Base-by-base conservation (phyloP, 495 filamentous ascomycete genomes). In the Paragyromitra xinjiangensis region DNA sequence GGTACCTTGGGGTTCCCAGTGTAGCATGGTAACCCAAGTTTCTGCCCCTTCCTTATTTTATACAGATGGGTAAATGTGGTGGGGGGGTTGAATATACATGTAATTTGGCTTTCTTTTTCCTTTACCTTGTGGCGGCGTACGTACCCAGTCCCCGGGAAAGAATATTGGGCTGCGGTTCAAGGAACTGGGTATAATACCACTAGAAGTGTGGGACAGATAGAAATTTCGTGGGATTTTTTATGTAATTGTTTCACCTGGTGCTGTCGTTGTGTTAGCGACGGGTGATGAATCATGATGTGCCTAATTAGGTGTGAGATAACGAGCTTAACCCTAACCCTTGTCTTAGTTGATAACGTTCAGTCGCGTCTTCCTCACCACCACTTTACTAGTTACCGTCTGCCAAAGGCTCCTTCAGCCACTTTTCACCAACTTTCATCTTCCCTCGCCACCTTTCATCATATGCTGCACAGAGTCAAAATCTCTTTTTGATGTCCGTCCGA, bases 401-500 rank as follows among this genome's bases (percentile, higher is more conserved):
- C 3, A 16, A 59, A 59, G 16, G 26, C 26, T 34, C 11, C 24
- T 39, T 56, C 51, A 29, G 9, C 53, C 11, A 14, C 8, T 4
- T 26, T 56, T 56, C 19, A 29, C 53, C 44, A 16, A 11, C 44
- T 48, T 48, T 11, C 11, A 48, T 48, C 29, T 3, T 3, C 29
- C 29, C 29, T 34, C 29, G 4, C 29, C 19, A 16, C 63, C 37
- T 58, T 64, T 71, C 48, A 29, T 24, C 71, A 19, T 16, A 37
- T 62, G 29, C 22, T 63, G 37, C 22, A 45, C 14, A 19, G 22
- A 7, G 29, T 11, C n/a, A 7, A 45, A 42, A 29, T 66, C 24
- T 68, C 22, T 66, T 16, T 44, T 26, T 56, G 37, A 72, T 70
- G 78, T 85, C 82, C 62, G 81, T 85, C 42, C 82, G 84, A 78